These are phyloP conservation scores for Globisporangium cederbergense DNA, from an alignment of 352 stramenopile species.

Conservation along the genomic window DNA sequence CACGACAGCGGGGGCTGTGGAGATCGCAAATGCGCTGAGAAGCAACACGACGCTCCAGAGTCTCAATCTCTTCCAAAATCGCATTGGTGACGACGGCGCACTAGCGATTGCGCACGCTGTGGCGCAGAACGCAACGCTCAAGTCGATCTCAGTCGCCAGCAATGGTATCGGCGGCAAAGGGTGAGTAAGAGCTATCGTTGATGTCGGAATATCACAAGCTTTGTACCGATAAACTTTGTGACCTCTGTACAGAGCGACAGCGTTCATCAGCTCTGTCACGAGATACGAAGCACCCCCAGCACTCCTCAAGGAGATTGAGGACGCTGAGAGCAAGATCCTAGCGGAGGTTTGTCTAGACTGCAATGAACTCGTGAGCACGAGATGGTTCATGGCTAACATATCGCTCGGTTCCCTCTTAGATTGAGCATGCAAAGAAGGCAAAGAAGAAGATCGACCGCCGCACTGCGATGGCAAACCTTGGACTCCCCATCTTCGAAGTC, in stretches of 20 bases:
- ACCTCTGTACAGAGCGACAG: slow-evolving; percentile 22
- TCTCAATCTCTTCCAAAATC: slow-evolving; percentile 75
- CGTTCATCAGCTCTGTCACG: slow-evolving; percentile 39
- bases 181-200: background rate
- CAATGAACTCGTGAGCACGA: no score
- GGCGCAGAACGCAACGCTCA: slow-evolving; percentile 50
- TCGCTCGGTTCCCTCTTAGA: slow-evolving; percentile 16
- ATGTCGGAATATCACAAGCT: no score
- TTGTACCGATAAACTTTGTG: background rate
- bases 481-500: slow-evolving; percentile 53
- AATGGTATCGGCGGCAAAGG: slow-evolving; percentile 44
- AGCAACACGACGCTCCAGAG: slow-evolving; percentile 48
- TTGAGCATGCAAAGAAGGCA: slow-evolving; percentile 77
- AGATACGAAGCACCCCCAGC: slow-evolving; percentile 50
- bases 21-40: slow-evolving; percentile 37
- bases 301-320: slow-evolving; percentile 50
- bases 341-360: slow-evolving; percentile 24
- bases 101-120: slow-evolving; percentile 53
- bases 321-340: slow-evolving; percentile 68
- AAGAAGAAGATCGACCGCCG: slow-evolving; percentile 77
- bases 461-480: slow-evolving; percentile 44
- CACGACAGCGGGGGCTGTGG: slow-evolving; percentile 25
- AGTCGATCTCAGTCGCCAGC: slow-evolving; percentile 65
- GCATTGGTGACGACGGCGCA: slow-evolving; percentile 48
- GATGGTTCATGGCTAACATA: background rate